Evolutionary conservation across 2,329 filamentous ascomycete genomes (phyloP).

Genomic region (Ceratocystis papillata): DNA sequence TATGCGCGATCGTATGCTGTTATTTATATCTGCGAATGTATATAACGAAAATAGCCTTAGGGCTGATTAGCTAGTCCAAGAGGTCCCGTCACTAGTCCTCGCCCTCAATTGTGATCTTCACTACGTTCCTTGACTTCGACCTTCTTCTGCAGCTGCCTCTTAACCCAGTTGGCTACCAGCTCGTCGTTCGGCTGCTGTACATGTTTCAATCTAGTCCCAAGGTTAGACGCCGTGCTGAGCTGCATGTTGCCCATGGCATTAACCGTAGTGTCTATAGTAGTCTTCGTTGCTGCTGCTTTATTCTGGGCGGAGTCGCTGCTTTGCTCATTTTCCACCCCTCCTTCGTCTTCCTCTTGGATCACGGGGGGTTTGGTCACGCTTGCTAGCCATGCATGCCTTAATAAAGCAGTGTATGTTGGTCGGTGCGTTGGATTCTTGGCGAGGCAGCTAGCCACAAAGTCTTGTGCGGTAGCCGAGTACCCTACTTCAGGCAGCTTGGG

Average conservation of each 20-base stretch:
- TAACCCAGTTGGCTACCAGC: constrained; percentile 83
- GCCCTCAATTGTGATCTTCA: neutral
- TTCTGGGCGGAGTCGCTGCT: neutral
- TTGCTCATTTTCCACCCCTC: constrained; percentile 35
- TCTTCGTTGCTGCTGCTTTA: no score
- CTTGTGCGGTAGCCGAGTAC: constrained; percentile 68
- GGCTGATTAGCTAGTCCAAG: no score
- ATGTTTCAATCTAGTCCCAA: constrained; percentile 13
- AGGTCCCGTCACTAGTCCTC: neutral
- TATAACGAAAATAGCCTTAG: no score
- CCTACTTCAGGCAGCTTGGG: constrained; percentile 69
- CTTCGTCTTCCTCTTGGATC: constrained; percentile 59
- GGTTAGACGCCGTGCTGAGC: neutral
- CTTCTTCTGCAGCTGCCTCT: constrained; percentile 55
- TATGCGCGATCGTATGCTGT: no score
- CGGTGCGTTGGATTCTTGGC: constrained; percentile 86
- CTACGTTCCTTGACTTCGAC: constrained; percentile 13
- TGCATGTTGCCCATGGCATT: neutral
- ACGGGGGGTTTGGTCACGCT: constrained; percentile 64
- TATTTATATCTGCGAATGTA: no score
- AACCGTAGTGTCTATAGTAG: neutral
- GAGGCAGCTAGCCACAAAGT: constrained; percentile 81
- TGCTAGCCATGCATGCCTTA: constrained; percentile 81
- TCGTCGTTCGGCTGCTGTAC: constrained; percentile 49
- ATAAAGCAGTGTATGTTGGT: constrained; percentile 85